Evolutionary conservation across 2,329 filamentous ascomycete species (phyloP).

Genomic region (Botrytis paeoniae): DNA sequence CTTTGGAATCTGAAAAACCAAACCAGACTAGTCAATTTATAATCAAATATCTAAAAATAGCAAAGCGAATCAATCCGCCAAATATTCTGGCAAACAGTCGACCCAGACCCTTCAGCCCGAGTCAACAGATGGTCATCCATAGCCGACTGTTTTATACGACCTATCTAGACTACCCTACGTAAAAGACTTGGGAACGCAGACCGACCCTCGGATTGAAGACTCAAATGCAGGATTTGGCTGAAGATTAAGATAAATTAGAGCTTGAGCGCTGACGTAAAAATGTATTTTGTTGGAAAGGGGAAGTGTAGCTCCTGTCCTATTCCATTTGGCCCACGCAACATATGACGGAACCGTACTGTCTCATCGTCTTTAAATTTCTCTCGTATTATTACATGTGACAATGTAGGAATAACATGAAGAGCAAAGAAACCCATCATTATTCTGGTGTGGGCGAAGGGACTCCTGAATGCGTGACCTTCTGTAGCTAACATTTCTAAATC

Average conservation of each 20-base stretch:
- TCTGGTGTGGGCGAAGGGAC: background rate
- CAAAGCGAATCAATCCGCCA: background rate
- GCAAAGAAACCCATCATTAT: background rate
- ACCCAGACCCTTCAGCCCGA: background rate
- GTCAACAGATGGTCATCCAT: background rate
- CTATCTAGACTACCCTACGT: background rate
- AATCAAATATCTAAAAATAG: background rate
- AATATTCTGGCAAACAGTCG: background rate
- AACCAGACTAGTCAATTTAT: background rate
- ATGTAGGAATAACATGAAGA: background rate
- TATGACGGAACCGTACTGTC: background rate
- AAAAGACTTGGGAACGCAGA: background rate
- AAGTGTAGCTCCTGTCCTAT: background rate
- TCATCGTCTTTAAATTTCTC: accelerated
- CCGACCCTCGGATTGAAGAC: background rate
- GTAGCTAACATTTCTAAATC: background rate
- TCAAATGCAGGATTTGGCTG: background rate
- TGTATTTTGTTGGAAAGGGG: background rate
- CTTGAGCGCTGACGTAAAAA: background rate
- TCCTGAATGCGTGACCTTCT: background rate
- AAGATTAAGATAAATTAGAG: background rate
- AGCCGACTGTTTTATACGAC: background rate
- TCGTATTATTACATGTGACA: background rate
- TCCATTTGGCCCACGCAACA: background rate
- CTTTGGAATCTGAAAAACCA: background rate